A percentile compares a stretch with the other conserved stretches of the same genome.
Conservation (phyloP, 192 early-diverging fungal genomes). For the Phycomyces nitens region DNA sequence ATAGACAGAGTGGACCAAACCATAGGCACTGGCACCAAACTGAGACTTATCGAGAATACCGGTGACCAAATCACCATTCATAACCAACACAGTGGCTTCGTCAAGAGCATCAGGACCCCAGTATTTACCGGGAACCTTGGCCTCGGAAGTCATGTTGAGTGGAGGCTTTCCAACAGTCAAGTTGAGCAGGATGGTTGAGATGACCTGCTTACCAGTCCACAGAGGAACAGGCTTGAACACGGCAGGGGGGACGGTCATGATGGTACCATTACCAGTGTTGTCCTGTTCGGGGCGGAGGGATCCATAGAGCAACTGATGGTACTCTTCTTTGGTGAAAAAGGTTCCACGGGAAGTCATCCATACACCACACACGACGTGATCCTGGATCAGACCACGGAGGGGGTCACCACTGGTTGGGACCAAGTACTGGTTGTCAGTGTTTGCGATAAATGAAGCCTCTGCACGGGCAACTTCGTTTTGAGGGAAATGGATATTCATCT, state of each 20-base stretch:
- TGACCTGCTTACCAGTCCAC: conserved; percentile 99
- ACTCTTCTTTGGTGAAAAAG: conserved; percentile 82
- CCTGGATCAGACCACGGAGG: conserved; percentile 96
- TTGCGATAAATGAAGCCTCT: conserved; percentile 93
- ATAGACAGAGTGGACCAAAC: conserved; percentile 93
- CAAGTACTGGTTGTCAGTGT: conserved; percentile 93
- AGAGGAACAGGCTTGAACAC: conserved; percentile 79
- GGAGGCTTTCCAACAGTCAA: conserved; percentile 72
- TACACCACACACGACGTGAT: conserved; percentile 97
- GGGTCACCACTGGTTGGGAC: conserved; percentile 97
- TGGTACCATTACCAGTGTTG: conserved; percentile 65
- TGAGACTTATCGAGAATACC: conserved; percentile 97
- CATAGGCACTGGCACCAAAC: conserved; percentile 89
- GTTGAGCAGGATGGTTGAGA: conserved; percentile 91
- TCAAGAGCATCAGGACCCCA: conserved; percentile 79
- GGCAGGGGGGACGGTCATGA: conserved; percentile 84
- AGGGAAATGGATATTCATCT: conserved; percentile 99
- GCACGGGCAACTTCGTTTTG: conserved; percentile 96
- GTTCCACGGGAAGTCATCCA: conserved; percentile 87
- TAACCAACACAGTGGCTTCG: conserved; percentile 82
- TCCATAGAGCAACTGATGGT: conserved; percentile 92
- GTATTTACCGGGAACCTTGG: conserved; percentile 78
- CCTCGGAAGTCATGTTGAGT: conserved; percentile 85
- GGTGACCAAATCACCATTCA: conserved; percentile 85
- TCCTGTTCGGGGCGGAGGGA: conserved; percentile 79